Percentiles rank a stretch among this genome's conserved stretches.
These are phyloP conservation scores for Trichosporon faecale DNA, from an alignment of 1,284 basidiomycete species.

Conservation along the genomic window DNA sequence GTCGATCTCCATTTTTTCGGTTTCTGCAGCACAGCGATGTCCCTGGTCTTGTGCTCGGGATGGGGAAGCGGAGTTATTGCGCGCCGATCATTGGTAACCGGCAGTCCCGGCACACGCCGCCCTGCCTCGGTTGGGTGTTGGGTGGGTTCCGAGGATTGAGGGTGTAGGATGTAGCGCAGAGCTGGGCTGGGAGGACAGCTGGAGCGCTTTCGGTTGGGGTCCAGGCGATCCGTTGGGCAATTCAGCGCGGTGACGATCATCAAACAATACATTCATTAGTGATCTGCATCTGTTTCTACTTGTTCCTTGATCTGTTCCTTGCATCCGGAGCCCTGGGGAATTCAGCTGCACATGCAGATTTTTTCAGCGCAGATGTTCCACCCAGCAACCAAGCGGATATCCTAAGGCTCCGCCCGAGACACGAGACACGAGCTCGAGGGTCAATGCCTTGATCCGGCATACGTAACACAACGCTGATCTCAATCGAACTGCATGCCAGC, in stretches of 20 bases:
- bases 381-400: not conserved
- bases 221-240: not conserved
- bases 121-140: not conserved
- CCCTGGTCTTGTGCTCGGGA: not conserved
- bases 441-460: no score
- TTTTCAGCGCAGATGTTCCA: not conserved
- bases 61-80: not conserved
- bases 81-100: not conserved
- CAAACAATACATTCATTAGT: not conserved
- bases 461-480: not conserved
- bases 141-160: not conserved
- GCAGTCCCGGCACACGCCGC: no score
- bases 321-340: not conserved
- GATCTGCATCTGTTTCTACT: not conserved
- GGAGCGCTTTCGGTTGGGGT: not conserved
- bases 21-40: not conserved
- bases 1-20: not conserved
- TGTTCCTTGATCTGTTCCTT: not conserved
- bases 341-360: not conserved
- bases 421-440: not conserved
- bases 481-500: not conserved
- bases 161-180: not conserved
- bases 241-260: not conserved
- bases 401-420: not conserved
- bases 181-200: not conserved